phyloP scores from a whole-genome alignment of 176 grass and related monocot genomes.

The Canna indica region DNA sequence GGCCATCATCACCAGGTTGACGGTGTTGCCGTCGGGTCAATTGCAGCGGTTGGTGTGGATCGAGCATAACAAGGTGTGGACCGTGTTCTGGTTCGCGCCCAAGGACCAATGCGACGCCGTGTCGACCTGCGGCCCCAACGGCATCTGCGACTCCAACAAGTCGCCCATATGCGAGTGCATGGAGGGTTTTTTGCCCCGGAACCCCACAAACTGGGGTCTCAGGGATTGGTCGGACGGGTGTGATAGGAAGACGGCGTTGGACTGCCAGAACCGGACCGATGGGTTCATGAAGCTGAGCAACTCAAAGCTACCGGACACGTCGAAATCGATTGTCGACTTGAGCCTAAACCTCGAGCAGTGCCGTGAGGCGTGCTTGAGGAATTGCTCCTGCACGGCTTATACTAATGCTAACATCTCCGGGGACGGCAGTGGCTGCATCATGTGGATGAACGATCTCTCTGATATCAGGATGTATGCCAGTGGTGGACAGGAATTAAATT shows the following conservation, averaged over 20 bases:
- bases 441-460: neutral
- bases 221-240: slow-evolving; percentile 5
- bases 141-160: neutral
- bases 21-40: neutral
- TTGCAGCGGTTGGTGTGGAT: slow-evolving; percentile 3
- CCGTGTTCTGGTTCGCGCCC: slow-evolving; percentile 4
- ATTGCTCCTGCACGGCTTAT: slow-evolving; percentile 8
- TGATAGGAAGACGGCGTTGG: neutral
- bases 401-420: neutral
- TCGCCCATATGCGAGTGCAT: neutral
- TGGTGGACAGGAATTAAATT: slow-evolving; percentile 5
- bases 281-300: neutral
- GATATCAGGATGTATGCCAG: slow-evolving; percentile 2
- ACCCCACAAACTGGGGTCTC: neutral
- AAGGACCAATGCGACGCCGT: neutral
- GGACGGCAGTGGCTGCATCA: neutral
- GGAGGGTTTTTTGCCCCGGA: neutral
- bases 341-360: neutral
- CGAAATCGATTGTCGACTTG: neutral
- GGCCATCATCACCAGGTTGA: neutral
- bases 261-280: neutral
- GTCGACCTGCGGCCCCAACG: neutral
- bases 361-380: neutral
- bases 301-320: neutral
- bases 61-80: neutral